phyloP scores from a whole-genome alignment of 306 rosid species.

The Delonix regia region DNA sequence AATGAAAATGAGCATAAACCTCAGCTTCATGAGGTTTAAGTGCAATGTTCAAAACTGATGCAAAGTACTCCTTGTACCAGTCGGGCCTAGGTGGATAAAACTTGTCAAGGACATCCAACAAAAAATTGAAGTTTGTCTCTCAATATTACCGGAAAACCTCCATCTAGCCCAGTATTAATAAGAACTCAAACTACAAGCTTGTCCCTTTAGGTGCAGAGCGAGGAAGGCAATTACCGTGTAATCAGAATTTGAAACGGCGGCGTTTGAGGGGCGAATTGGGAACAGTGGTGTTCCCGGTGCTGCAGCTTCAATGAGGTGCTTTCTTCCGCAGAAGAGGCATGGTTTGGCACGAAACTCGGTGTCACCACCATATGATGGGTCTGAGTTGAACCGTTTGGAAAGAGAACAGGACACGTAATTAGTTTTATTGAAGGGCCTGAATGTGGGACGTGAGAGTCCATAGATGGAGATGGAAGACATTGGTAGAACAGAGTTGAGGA shows the following conservation, averaged over 20 bases:
- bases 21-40: slow-evolving; percentile 59
- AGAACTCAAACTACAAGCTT: slow-evolving; percentile 5
- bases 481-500: no score
- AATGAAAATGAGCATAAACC: slow-evolving; percentile 15
- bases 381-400: slow-evolving; percentile 34
- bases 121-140: no score
- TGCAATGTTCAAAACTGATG: slow-evolving; percentile 50
- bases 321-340: slow-evolving; percentile 70
- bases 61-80: slow-evolving; percentile 85
- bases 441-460: background rate
- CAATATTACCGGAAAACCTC: no score
- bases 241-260: slow-evolving; percentile 50
- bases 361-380: slow-evolving; percentile 30
- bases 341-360: slow-evolving; percentile 35
- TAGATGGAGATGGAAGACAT: slow-evolving; percentile 8
- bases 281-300: slow-evolving; percentile 47
- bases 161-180: no score
- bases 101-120: slow-evolving; percentile 56
- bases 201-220: no score
- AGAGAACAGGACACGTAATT: background rate
- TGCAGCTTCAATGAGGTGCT: slow-evolving; percentile 63
- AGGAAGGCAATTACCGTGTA: slow-evolving; percentile 57
- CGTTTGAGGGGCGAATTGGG: slow-evolving; percentile 51
- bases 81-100: slow-evolving; percentile 75
- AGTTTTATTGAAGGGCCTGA: background rate